These are phyloP conservation scores for Phoma sp. DNA, from an alignment of 2,329 filamentous ascomycete species.

Conservation along the genomic window DNA sequence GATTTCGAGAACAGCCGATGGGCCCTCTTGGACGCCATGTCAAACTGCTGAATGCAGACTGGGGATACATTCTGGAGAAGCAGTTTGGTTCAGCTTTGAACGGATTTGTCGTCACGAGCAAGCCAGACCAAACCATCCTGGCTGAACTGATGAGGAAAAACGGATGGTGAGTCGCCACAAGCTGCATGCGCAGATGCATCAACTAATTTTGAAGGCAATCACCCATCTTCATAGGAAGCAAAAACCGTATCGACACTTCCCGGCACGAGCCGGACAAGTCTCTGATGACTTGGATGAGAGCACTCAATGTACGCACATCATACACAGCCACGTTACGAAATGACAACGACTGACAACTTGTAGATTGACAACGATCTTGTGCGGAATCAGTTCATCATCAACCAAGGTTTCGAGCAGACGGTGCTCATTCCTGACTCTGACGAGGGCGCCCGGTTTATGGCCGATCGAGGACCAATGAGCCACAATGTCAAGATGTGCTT, in stretches of 20 bases:
- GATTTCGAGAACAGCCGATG: slow-evolving; percentile 75
- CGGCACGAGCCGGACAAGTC: slow-evolving; percentile 75
- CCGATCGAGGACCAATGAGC: slow-evolving; percentile 56
- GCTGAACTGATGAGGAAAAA: slow-evolving; percentile 67
- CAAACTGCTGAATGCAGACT: slow-evolving; percentile 76
- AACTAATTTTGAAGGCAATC: slow-evolving; percentile 48
- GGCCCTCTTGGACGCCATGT: slow-evolving; percentile 85
- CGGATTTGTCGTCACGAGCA: slow-evolving; percentile 81
- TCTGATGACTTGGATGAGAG: slow-evolving; percentile 79
- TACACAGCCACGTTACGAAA: neutral
- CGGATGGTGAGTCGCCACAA: slow-evolving; percentile 52
- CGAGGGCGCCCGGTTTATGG: slow-evolving; percentile 74
- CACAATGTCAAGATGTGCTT: slow-evolving; percentile 77
- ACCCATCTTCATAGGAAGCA: slow-evolving; percentile 70
- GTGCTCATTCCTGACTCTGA: slow-evolving; percentile 74
- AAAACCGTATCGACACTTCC: slow-evolving; percentile 62
- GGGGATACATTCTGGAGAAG: slow-evolving; percentile 82
- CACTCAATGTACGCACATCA: slow-evolving; percentile 63
- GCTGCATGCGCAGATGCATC: neutral
- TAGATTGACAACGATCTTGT: slow-evolving; percentile 65
- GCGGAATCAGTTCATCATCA: slow-evolving; percentile 82
- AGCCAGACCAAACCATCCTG: slow-evolving; percentile 75
- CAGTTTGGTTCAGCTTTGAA: slow-evolving; percentile 73
- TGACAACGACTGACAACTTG: slow-evolving; percentile 23
- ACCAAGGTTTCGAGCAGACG: slow-evolving; percentile 80